Evolutionary conservation across 192 early-diverging fungal genomes (phyloP), one percentile per base, ranked within the genome.

Genomic region (Irineochytrium annulatum): DNA sequence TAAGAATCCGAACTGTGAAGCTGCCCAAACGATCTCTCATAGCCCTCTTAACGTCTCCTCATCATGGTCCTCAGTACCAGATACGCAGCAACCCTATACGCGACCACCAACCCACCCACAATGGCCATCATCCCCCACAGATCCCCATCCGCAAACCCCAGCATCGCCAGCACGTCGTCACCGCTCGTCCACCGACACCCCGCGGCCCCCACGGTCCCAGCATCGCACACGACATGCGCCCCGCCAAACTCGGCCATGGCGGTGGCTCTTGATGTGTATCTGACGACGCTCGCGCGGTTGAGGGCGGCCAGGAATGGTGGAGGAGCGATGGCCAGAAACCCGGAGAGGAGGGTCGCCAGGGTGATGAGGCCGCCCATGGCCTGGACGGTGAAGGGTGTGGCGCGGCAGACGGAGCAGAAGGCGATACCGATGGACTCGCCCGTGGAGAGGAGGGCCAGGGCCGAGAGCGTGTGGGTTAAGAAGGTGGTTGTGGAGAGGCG

Each of bases 351-450:
- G 34, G 30, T 70, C 16, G 68, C 35, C 17, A 78, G 30, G 6
- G 61, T 52, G 41, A 76, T 62, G 19, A 78, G 26, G 3, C 68
- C 64, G 34, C 62, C 62, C 62, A 67, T 78, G 37, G 71, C 33
- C 56, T 71, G 72, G 3, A 78, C 73, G 2, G 64, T 56, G 55
- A 78, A 78, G 2, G 71, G 70, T n/a, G 76, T 55, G 49, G 64
- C 63, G 30, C 64, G 52, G 30, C 76, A 67, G 28, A 78, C 13
- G 2, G 77, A 62, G 61, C 67, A 72, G 55, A 75, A 78, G 24
- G 58, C 70, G 34, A 78, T 78, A 30, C 77, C 77, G 37, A 78
- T 74, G 26, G 61, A 65, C 34, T 78, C 77, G 5, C 77, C 77
- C 8, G 52, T 63, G 49, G 67, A 67, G 16, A 76, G 51, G 54